Percentiles rank a stretch among this genome's conserved stretches.
Evolutionary conservation across 805 yeast genomes (phyloP).

Genomic region (Isabelozyma rhagii): DNA sequence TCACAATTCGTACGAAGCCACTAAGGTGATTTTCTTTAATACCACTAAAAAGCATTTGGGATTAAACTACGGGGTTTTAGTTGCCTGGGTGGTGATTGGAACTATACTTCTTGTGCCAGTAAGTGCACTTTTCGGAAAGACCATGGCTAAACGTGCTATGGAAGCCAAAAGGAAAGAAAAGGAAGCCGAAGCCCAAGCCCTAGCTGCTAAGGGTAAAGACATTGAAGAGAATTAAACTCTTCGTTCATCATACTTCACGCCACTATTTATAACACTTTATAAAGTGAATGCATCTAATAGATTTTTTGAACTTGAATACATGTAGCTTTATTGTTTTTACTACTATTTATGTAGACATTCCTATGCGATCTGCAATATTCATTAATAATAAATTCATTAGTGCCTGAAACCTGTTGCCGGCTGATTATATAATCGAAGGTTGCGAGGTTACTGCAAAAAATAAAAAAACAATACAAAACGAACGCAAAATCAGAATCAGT

Average conservation of each 20-base stretch:
- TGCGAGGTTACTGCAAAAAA: neutral
- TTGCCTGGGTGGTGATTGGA: conserved; percentile 59
- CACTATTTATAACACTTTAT: no score
- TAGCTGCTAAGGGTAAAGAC: neutral
- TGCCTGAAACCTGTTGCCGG: no score
- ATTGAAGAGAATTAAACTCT: neutral
- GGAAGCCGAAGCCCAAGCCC: neutral
- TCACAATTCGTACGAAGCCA: conserved; percentile 60
- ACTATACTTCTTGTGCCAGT: conserved; percentile 43
- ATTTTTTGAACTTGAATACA: no score
- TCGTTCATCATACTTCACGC: no score
- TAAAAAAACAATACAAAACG: neutral
- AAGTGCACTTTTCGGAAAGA: conserved; percentile 37
- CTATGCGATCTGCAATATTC: no score
- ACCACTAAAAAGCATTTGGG: conserved; percentile 58
- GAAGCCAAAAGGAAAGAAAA: conserved; percentile 8
- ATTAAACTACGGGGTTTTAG: conserved; percentile 54
- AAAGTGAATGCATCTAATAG: no score
- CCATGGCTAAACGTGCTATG: conserved; percentile 26
- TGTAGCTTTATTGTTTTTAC: no score
- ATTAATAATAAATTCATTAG: no score
- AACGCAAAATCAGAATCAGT: neutral
- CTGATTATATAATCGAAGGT: neutral
- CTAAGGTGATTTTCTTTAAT: conserved; percentile 56
- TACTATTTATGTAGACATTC: no score